Base-by-base conservation (phyloP, 2,329 filamentous ascomycete genomes). In the Venturiaceae sp. region DNA sequence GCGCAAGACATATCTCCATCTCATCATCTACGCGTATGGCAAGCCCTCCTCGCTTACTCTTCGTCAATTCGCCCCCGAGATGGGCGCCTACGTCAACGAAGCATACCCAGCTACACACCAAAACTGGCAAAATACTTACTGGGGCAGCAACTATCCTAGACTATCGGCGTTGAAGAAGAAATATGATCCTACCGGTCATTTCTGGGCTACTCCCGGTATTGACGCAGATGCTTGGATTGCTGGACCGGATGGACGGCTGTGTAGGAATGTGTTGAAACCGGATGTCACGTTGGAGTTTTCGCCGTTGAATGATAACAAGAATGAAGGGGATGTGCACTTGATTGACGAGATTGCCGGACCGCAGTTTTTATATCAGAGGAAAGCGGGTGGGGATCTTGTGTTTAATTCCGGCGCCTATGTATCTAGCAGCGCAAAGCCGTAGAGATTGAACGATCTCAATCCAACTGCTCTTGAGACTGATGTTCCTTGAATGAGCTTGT, bases 1-100 rank as follows among this genome's bases (percentile, higher is more conserved):
- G 61, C 68, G 75, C 53, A 76, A 75, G 62, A 69, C 71, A 5
- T 69, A 74, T 19, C 64, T 72, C 5, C 73, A 78, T 55, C 60
- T 74, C 44, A 63, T 68, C 11, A 64, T 28, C 58, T 62, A 6
- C 59, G 65, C 2, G 57, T 50, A 16, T 11, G 23, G 23, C 16
- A 26, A 50, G 14, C 44, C 44, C 9, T 9, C 11, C 44, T 16
- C 44, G 11, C 23, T 26, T 50, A 9, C 44, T 50, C 14, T 50
- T 16, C 44, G 44, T 11, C 14, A 16, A 50, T 26, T 50, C 23
- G 44, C 50, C 50, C 50, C 50, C 11, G 50, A 33, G 8, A 54
- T 26, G 19, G 50, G 50, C 16, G 16, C 50, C 11, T 54, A 54
- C 30, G 21, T 21, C 19, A 54, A 54, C 30, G 50, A 54, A 33